Percentiles rank a stretch among this genome's conserved stretches.
Conservation (phyloP, 164 flowering plant genomes). For the Umbellularia californica region DNA sequence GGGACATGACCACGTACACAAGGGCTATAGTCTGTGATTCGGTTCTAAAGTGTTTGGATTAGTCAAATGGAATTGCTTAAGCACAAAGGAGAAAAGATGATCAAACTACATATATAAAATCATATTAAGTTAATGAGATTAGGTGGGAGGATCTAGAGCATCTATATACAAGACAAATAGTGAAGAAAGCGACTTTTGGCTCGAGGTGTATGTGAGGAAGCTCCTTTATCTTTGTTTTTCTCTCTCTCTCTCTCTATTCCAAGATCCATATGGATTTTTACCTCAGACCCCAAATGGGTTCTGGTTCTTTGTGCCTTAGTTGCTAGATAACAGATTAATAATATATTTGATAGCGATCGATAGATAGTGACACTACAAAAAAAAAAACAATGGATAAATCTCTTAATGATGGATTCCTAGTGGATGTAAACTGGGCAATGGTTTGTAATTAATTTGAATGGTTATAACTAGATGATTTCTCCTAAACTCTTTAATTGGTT, state of each 20-base stretch:
- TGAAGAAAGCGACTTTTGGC: conserved; percentile 22
- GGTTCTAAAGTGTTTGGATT: conserved; percentile 8
- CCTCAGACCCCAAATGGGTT: background rate
- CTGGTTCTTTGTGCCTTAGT: too few relatives aligned
- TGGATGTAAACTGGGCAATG: too few relatives aligned
- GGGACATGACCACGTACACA: conserved; percentile 15
- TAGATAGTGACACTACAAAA: too few relatives aligned
- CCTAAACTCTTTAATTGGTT: too few relatives aligned
- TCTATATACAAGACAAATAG: conserved; percentile 16
- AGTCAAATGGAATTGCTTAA: conserved; percentile 17
- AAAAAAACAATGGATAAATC: too few relatives aligned
- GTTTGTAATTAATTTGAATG: too few relatives aligned
- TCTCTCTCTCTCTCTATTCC: background rate
- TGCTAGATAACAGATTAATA: too few relatives aligned
- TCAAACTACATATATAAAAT: background rate
- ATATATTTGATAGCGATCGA: too few relatives aligned
- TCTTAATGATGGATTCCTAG: too few relatives aligned
- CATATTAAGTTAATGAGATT: conserved; percentile 10
- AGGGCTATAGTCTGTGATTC: conserved; percentile 4
- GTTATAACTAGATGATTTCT: too few relatives aligned
- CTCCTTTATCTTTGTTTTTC: background rate
- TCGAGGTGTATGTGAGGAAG: conserved; percentile 4
- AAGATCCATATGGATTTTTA: background rate
- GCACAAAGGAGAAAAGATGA: conserved; percentile 3
- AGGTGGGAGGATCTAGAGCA: conserved; percentile 11